These are phyloP conservation scores for Xylariaceae sp. DNA, from an alignment of 2,329 filamentous ascomycete species.

Conservation along the genomic window DNA sequence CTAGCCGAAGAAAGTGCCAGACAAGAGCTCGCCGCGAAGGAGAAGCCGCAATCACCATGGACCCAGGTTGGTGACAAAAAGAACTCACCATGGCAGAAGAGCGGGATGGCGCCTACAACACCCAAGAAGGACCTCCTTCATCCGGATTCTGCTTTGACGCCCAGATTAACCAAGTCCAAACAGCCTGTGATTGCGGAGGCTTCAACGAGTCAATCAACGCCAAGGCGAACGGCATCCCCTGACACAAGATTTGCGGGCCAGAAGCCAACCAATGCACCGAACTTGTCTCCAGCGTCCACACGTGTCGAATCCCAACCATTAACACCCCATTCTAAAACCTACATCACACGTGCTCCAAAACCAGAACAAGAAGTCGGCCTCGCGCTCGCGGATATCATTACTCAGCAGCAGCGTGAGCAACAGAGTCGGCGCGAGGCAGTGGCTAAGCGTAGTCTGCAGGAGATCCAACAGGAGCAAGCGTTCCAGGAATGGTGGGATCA, in stretches of 20 bases:
- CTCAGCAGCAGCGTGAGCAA: constrained; percentile 80
- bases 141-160: constrained; percentile 29
- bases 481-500: constrained; percentile 97
- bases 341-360: constrained; percentile 52
- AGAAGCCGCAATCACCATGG: constrained; percentile 41
- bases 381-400: constrained; percentile 83
- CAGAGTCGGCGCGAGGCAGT: constrained; percentile 74
- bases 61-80: constrained; percentile 39
- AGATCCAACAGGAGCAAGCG: constrained; percentile 94
- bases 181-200: constrained; percentile 41
- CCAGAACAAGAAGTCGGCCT: constrained; percentile 61
- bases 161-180: constrained; percentile 35
- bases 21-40: constrained; percentile 32
- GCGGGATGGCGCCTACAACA: constrained; percentile 43
- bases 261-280: constrained; percentile 35
- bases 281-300: constrained; percentile 28
- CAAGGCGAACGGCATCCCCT: constrained; percentile 51
- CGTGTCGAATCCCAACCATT: constrained; percentile 37
- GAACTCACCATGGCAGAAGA: constrained; percentile 62
- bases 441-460: constrained; percentile 82
- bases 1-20: constrained; percentile 46
- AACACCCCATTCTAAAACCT: constrained; percentile 57
- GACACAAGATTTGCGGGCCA: constrained; percentile 61
- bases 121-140: constrained; percentile 47
- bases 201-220: constrained; percentile 35